These are phyloP conservation scores for Xylaria sp. DNA, from an alignment of 2,329 filamentous ascomycete genomes.

Conservation along the genomic window DNA sequence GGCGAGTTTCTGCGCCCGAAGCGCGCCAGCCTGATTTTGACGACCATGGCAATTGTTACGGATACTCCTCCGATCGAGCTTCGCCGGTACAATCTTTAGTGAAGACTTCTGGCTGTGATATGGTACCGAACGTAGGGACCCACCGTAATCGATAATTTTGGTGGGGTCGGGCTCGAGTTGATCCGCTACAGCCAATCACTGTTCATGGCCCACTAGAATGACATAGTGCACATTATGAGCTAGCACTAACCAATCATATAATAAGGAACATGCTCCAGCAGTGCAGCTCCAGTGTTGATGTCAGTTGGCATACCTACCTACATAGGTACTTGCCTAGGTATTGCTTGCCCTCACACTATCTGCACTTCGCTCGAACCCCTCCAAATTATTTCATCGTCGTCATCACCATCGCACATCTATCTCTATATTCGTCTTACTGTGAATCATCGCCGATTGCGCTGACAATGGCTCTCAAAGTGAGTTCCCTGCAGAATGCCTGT, in stretches of 20 bases:
- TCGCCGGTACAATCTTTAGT: background rate
- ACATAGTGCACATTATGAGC: background rate
- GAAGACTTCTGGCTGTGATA: background rate
- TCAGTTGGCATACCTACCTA: slow-evolving; percentile 34
- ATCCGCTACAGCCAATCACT: slow-evolving; percentile 50
- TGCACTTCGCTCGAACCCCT: slow-evolving; percentile 1
- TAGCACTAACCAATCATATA: slow-evolving; percentile 31
- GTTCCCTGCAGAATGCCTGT: background rate
- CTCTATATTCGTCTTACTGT: background rate
- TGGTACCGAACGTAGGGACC: background rate
- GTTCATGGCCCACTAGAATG: background rate
- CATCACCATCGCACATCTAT: background rate
- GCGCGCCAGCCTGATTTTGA: slow-evolving; percentile 92
- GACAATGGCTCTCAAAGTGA: slow-evolving; percentile 45
- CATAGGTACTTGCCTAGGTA: no score
- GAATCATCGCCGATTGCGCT: slow-evolving; percentile 21
- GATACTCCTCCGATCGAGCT: background rate
- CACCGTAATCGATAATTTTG: slow-evolving; percentile 46
- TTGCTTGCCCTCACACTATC: background rate
- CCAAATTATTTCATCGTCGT: slow-evolving; percentile 6
- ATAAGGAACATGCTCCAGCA: slow-evolving; percentile 10
- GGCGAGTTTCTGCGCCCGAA: slow-evolving; percentile 90
- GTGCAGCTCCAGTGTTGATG: slow-evolving; percentile 33
- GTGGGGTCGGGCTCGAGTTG: slow-evolving; percentile 49
- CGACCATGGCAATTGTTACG: slow-evolving; percentile 72